Conservation (phyloP, 805 yeast genomes). For the Saccharomycopsis selenospora region DNA sequence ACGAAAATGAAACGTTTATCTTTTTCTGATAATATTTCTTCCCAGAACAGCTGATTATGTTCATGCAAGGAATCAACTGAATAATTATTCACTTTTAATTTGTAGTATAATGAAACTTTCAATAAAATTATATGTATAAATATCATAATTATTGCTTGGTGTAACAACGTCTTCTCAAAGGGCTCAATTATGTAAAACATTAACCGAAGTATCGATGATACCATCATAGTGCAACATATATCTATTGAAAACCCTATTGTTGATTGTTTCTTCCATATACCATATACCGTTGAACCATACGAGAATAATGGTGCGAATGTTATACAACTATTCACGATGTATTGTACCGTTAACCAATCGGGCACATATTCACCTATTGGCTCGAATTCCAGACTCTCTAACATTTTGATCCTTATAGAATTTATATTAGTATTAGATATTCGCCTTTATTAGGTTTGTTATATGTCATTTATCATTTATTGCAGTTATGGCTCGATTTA, state of each 20-base stretch:
- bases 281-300: constrained; percentile 73
- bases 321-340: constrained; percentile 56
- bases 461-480: too few species aligned
- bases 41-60: constrained; percentile 28
- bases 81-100: constrained; percentile 29
- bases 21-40: constrained; percentile 21
- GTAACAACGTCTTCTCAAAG: constrained; percentile 66
- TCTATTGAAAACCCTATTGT: constrained; percentile 84
- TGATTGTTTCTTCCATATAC: constrained; percentile 56
- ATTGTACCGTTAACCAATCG: constrained; percentile 46
- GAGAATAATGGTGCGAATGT: constrained; percentile 80
- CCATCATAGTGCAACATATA: constrained; percentile 84
- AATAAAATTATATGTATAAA: constrained; percentile 62
- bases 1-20: constrained; percentile 11
- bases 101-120: constrained; percentile 51
- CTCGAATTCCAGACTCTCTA: neutral
- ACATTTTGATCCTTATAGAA: too few species aligned
- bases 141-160: constrained; percentile 85
- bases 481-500: too few species aligned
- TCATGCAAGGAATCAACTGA: constrained; percentile 29
- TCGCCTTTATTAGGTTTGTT: too few species aligned
- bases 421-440: too few species aligned
- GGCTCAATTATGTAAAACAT: constrained; percentile 75
- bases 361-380: constrained; percentile 30
- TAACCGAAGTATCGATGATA: constrained; percentile 66